Percentiles rank a stretch among this genome's conserved stretches.
phyloP scores from a whole-genome alignment of 2,329 filamentous ascomycete genomes.

The Ophiostoma australiae region DNA sequence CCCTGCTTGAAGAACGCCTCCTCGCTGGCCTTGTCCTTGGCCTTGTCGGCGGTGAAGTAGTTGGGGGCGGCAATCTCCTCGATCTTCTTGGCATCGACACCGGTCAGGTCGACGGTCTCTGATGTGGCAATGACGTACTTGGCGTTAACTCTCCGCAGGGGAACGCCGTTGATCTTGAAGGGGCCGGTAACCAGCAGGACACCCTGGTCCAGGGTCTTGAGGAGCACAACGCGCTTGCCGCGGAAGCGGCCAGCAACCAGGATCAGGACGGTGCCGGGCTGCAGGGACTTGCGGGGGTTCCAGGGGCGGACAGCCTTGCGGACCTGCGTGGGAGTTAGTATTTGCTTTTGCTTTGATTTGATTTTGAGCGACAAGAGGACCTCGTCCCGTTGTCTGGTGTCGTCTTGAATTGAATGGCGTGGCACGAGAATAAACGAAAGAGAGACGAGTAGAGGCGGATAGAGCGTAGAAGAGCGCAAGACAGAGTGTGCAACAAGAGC shows the following conservation, averaged over 20 bases:
- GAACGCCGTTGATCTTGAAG: constrained; percentile 99
- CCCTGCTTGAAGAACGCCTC: constrained; percentile 99
- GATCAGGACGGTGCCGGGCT: constrained; percentile 95
- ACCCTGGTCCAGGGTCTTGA: constrained; percentile 96
- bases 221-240: constrained; percentile 98
- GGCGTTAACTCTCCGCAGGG: constrained; percentile 88
- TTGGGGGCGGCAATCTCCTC: constrained; percentile 67
- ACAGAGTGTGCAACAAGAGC: background rate
- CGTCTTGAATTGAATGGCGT: background rate
- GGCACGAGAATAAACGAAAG: background rate
- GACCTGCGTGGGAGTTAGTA: constrained; percentile 55
- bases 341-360: background rate
- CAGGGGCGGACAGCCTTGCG: constrained; percentile 90
- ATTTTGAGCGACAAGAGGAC: background rate
- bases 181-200: constrained; percentile 98
- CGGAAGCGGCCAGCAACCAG: constrained; percentile 99
- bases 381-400: background rate
- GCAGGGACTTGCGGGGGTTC: constrained; percentile 80
- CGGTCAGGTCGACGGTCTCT: constrained; percentile 75
- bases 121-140: constrained; percentile 91
- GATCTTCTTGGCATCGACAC: constrained; percentile 87
- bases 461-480: background rate
- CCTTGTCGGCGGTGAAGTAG: constrained; percentile 97
- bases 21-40: constrained; percentile 91
- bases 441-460: background rate